phyloP scores from a whole-genome alignment of 441 rosid genomes.

The Mallotus japonicus region DNA sequence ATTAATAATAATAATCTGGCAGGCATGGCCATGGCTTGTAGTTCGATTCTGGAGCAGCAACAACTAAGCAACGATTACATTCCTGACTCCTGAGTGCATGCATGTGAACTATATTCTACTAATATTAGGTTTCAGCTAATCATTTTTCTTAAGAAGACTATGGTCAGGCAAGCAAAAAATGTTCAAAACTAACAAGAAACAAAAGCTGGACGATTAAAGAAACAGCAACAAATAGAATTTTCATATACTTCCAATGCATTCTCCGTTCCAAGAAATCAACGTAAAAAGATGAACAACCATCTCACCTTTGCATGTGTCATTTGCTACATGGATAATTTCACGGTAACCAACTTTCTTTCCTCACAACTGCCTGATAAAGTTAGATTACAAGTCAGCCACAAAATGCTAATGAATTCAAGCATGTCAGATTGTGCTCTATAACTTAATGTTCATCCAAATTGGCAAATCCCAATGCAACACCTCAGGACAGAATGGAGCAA shows the following conservation, averaged over 20 bases:
- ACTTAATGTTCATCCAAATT: not conserved
- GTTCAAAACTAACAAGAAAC: too few species aligned
- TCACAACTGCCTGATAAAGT: conserved; percentile 2
- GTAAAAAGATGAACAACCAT: not conserved
- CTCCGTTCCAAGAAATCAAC: not conserved
- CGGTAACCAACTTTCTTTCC: conserved; percentile 4
- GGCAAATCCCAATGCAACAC: not conserved
- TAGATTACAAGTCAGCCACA: not conserved
- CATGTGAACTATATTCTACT: too few species aligned
- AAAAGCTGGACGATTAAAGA: too few species aligned
- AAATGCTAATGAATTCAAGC: conserved; percentile 9
- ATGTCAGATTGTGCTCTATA: not conserved
- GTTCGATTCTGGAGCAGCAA: too few species aligned
- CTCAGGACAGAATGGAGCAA: conserved; percentile 1
- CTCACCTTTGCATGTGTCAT: not conserved
- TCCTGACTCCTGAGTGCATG: too few species aligned
- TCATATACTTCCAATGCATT: not conserved
- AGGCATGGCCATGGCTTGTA: too few species aligned
- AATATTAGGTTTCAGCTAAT: too few species aligned
- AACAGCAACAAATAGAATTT: not conserved
- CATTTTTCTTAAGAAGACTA: too few species aligned
- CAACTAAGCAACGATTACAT: too few species aligned
- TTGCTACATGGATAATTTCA: not conserved
- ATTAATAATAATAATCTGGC: too few species aligned
- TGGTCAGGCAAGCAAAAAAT: too few species aligned